Evolutionary conservation across 2,329 filamentous ascomycete species (phyloP).

Genomic region (Aspergillus udagawae): DNA sequence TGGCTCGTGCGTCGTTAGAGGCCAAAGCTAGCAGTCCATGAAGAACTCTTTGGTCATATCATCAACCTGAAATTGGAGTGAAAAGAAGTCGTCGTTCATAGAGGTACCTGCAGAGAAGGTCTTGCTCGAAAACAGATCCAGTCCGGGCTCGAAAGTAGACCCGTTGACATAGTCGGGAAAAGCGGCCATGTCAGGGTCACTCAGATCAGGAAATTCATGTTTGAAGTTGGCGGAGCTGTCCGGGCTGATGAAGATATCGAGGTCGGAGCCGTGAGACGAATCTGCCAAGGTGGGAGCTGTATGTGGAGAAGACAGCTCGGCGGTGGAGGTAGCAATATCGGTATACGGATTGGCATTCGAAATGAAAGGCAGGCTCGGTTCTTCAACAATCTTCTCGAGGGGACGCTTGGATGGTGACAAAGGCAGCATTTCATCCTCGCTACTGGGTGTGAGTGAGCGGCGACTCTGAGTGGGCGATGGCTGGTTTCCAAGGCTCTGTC

Average conservation of each 20-base stretch:
- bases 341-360: conserved; percentile 28
- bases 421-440: conserved; percentile 36
- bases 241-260: conserved; percentile 40
- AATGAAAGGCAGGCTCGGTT: conserved; percentile 25
- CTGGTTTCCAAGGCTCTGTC: conserved; percentile 36
- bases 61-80: conserved; percentile 35
- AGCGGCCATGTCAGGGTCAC: conserved; percentile 25
- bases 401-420: conserved; percentile 30
- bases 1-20: neutral
- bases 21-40: conserved; percentile 13
- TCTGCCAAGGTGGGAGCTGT: conserved; percentile 33
- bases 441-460: conserved; percentile 36
- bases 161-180: conserved; percentile 33
- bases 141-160: conserved; percentile 30
- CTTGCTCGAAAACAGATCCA: conserved; percentile 33
- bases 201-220: conserved; percentile 29
- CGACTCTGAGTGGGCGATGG: conserved; percentile 33
- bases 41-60: conserved; percentile 22
- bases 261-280: conserved; percentile 32
- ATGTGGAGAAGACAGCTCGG: conserved; percentile 35
- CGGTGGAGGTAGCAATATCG: conserved; percentile 24
- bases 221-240: conserved; percentile 26
- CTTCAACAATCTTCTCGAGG: conserved; percentile 28
- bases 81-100: conserved; percentile 34
- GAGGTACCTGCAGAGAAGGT: conserved; percentile 19